Base-by-base conservation (phyloP, 768 basidiomycete genomes). In the Pleurotus eryngii region DNA sequence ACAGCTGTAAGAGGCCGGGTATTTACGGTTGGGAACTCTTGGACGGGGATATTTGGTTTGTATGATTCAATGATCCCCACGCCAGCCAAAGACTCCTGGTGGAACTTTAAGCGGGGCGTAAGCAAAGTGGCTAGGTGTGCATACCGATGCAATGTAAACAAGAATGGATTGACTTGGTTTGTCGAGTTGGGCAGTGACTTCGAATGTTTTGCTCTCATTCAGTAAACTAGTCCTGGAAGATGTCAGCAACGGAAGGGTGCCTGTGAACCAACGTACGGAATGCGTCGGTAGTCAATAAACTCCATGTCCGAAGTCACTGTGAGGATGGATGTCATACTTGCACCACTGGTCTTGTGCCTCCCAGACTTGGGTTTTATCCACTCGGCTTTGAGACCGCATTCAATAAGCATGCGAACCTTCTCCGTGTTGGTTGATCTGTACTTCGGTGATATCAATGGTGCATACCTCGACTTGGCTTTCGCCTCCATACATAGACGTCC, bases 221-320 rank as follows among this genome's bases (percentile, higher is more conserved):
- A 95, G 76, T 4, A 77, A 79, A 61, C 85, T 89, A 2, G 89
- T 92, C 9, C 92, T 95, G 64, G 46, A 11, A 37, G 43, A 35
- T 15, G 38, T 35, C 18, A 54, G 18, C 15, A 61, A 15, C 22
- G 5, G 8, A 46, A n/a, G 48, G 46, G 15, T 14, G 3, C 50
- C 7, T 24, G 56, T 35, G n/a, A 30, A 43, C n/a, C 15, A 11
- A 68, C 76, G 60, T 63, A 93, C 93, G 81, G 76, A 45, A 90
- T 89, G 18, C 89, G 82, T 27, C 92, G 85, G 66, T 89, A 94
- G 65, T 93, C 90, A 57, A 96, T 69, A 51, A 87, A 84, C 20
- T 81, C 78, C 63, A 83, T 70, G 66, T 93, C 92, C 1, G 90
- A 92, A 0, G 87, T 90, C 39, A 90, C 47, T 3, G 87, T 86